These are phyloP conservation scores for Alternaria atra DNA, from an alignment of 2,329 filamentous ascomycete genomes.

Conservation along the genomic window DNA sequence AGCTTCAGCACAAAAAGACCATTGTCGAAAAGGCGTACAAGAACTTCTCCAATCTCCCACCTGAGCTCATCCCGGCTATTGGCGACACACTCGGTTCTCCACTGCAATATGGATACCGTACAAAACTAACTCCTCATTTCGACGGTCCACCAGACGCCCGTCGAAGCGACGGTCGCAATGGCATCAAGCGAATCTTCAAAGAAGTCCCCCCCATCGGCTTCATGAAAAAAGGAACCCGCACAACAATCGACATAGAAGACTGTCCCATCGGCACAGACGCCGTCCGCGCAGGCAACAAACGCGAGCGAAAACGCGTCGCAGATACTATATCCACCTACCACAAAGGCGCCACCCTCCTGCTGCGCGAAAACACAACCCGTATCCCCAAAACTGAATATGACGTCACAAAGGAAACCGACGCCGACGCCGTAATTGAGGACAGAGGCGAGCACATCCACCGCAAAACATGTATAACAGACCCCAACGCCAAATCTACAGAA, in stretches of 20 bases:
- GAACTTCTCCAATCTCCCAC: conserved; percentile 86
- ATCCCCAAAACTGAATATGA: conserved; percentile 58
- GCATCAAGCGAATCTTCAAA: conserved; percentile 66
- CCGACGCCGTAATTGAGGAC: conserved; percentile 62
- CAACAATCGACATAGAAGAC: conserved; percentile 93
- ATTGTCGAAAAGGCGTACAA: conserved; percentile 91
- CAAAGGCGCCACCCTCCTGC: conserved; percentile 84
- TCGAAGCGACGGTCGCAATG: conserved; percentile 58
- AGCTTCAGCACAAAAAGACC: conserved; percentile 82
- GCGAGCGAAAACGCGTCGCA: conserved; percentile 79
- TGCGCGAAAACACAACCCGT: conserved; percentile 84
- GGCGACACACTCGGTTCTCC: conserved; percentile 89
- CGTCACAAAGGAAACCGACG: conserved; percentile 34
- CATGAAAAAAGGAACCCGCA: conserved; percentile 81
- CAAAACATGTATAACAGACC: conserved; percentile 89
- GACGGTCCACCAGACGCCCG: conserved; percentile 72
- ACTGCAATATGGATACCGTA: conserved; percentile 90
- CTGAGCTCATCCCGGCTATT: conserved; percentile 77
- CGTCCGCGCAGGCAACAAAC: conserved; percentile 79
- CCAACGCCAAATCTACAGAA: conserved; percentile 83
- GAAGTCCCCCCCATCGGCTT: conserved; percentile 85
- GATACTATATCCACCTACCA: conserved; percentile 75
- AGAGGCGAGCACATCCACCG: conserved; percentile 72
- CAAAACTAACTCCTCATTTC: conserved; percentile 97
- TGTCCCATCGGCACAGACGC: conserved; percentile 93